Base-by-base conservation (phyloP, 148 eudicot species). In the Rhododendron kiyosumense region DNA sequence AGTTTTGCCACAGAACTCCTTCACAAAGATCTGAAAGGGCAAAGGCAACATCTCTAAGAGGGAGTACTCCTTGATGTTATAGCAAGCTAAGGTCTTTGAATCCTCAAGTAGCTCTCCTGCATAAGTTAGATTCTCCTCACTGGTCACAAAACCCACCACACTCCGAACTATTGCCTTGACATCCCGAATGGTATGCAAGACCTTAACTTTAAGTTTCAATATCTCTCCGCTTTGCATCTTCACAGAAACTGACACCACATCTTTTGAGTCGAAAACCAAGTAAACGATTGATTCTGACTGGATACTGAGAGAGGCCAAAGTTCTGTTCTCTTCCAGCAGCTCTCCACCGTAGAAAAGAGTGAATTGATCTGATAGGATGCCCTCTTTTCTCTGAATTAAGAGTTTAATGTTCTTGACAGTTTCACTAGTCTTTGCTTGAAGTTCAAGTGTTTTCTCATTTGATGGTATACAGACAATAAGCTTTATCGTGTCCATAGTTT, bases 231-330 rank as follows among this genome's bases (percentile, higher is more conserved):
- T 36, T 38, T 38, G 5, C 41, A 38, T 38, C 0, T 38, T 38
- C 7, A 38, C 43, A 14, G 84, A 74, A 77, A 89, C 51, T 14
- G 75, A n/a, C 65, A 87, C 3, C 18, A 24, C 14, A 46, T 91
- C 89, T 67, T 26, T 77, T 36, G 93, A 92, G 4, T 59, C 43
- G 18, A 84, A 18, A 13, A 89, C 73, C 90, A 90, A 48, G 79
- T 51, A 81, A 51, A 91, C 69, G 10, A 36, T 38, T 5, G 86
- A 79, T 7, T 48, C 69, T 4, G 65, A 32, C n/a, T 11, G n/a
- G 1, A 90, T 75, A 36, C 84, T 12, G 22, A 86, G 74, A 18
- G 78, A 86, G 1, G 67, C 88, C 34, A 91, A 83, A 48, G 84
- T 87, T 36, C 41, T 52, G 49, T 83, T 1, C 30, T 83, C 83